A percentile compares a stretch with the other conserved stretches of the same genome.
Evolutionary conservation across 2,329 filamentous ascomycete species (phyloP).

Genomic region (Alternaria rosae): DNA sequence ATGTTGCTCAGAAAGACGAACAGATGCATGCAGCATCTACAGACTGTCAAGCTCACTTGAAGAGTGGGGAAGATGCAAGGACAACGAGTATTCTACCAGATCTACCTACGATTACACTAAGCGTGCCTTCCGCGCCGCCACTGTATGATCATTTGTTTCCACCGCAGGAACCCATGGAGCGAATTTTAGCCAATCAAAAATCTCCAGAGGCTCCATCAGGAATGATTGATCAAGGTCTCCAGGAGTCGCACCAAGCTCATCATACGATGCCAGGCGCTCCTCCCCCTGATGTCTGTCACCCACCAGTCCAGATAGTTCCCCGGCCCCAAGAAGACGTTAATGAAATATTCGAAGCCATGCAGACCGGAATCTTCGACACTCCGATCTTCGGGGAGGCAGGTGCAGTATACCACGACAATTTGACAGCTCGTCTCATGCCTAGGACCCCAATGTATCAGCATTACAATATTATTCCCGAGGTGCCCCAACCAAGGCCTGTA

Average conservation of each 20-base stretch:
- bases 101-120: background rate
- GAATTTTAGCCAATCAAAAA: rapidly evolving
- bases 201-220: background rate
- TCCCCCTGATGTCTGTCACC: background rate
- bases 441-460: background rate
- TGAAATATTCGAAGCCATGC: background rate
- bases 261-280: background rate
- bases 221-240: background rate
- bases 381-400: background rate
- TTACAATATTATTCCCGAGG: background rate
- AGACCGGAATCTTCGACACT: background rate
- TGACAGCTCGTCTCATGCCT: background rate
- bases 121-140: background rate
- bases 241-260: background rate
- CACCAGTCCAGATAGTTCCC: background rate
- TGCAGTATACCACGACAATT: background rate
- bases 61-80: background rate
- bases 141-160: background rate
- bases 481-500: background rate
- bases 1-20: background rate
- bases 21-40: background rate
- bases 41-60: background rate
- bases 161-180: background rate
- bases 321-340: background rate
- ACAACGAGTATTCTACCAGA: background rate